Conservation (phyloP, 2,329 filamentous ascomycete genomes). For the Paradendryphiella salina region DNA sequence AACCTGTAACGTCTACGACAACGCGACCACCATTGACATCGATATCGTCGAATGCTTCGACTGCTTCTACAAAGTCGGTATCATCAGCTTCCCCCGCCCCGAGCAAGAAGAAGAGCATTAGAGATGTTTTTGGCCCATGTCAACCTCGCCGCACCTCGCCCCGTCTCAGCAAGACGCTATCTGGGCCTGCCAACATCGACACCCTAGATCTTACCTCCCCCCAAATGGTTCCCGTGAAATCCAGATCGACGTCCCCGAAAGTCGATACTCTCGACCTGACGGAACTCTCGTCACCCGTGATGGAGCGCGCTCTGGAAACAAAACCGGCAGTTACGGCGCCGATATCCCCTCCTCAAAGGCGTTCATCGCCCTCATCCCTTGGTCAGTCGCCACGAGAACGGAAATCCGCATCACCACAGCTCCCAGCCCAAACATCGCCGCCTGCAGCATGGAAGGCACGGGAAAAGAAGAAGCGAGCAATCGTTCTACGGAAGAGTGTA, state of each 20-base stretch:
- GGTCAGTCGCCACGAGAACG: slow-evolving; percentile 32
- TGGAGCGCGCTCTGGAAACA: not conserved
- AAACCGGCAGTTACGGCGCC: not conserved
- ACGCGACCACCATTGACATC: slow-evolving; percentile 31
- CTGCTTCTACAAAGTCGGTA: slow-evolving; percentile 9
- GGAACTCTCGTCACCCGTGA: slow-evolving; percentile 18
- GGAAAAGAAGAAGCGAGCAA: slow-evolving; percentile 37
- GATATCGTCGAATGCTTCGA: slow-evolving; percentile 35
- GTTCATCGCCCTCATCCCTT: slow-evolving; percentile 3
- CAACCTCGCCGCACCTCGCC: slow-evolving; percentile 29
- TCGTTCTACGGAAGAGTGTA: slow-evolving; percentile 39
- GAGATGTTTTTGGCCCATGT: not conserved
- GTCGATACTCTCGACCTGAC: slow-evolving; percentile 32
- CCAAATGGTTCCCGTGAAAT: not conserved
- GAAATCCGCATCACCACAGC: slow-evolving; percentile 10
- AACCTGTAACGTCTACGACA: slow-evolving; percentile 4
- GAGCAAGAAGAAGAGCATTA: slow-evolving; percentile 8
- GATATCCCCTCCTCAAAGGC: slow-evolving; percentile 11
- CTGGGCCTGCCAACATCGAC: slow-evolving; percentile 23
- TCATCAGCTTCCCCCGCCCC: slow-evolving; percentile 9
- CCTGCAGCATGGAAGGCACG: slow-evolving; percentile 39
- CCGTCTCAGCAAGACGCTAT: slow-evolving; percentile 21
- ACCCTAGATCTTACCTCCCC: slow-evolving; percentile 32
- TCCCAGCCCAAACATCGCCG: slow-evolving; percentile 7
- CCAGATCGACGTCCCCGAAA: slow-evolving; percentile 12